A percentile compares a stretch with the other conserved stretches of the same genome.
Conservation (phyloP, 768 basidiomycete genomes). For the Panaeolus papilionaceus region DNA sequence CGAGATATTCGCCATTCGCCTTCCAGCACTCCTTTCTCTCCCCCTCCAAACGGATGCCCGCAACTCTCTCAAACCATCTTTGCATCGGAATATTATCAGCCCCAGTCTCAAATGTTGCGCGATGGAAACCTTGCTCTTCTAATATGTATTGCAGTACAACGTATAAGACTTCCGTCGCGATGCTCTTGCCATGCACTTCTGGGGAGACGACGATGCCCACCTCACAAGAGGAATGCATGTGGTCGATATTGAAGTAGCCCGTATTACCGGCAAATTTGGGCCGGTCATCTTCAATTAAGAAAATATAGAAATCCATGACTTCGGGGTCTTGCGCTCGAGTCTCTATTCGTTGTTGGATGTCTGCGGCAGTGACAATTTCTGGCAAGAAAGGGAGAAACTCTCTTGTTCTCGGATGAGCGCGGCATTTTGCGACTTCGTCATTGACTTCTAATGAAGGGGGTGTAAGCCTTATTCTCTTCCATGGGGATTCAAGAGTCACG, state of each 20-base stretch:
- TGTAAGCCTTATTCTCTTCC: constrained; percentile 40
- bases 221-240: constrained; percentile 42
- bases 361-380: constrained; percentile 39
- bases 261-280: constrained; percentile 42
- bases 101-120: constrained; percentile 48
- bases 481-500: constrained; percentile 37
- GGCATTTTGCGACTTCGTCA: constrained; percentile 38
- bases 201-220: constrained; percentile 47
- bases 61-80: constrained; percentile 50
- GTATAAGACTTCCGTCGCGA: constrained; percentile 53
- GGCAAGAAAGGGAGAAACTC: constrained; percentile 48
- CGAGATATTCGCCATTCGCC: constrained; percentile 41
- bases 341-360: constrained; percentile 41
- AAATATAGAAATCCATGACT: constrained; percentile 45
- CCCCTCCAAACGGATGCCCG: constrained; percentile 45
- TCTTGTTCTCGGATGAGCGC: constrained; percentile 44
- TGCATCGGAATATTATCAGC: constrained; percentile 51
- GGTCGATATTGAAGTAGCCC: constrained; percentile 46
- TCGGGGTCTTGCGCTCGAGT: constrained; percentile 37
- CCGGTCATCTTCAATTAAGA: constrained; percentile 35
- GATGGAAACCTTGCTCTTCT: constrained; percentile 47
- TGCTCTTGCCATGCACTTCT: constrained; percentile 41
- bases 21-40: constrained; percentile 48
- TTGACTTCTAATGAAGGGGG: constrained; percentile 44
- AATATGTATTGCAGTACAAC: constrained; percentile 45